Base-by-base conservation (phyloP, 148 eudicot species). In the Tetragonia tetragonoides region DNA sequence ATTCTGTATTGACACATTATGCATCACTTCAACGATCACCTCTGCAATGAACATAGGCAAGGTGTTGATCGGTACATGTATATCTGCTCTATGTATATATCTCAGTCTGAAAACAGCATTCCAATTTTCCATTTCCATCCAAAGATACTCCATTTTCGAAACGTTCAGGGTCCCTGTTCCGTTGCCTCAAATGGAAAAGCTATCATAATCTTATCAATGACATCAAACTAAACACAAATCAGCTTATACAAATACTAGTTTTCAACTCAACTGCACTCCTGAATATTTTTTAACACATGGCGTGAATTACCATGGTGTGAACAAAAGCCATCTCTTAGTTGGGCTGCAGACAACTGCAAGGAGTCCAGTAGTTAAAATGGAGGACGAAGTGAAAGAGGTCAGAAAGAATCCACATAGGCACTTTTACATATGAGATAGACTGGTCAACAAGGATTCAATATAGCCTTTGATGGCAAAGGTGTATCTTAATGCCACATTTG, bases 401-500 rank as follows among this genome's bases (percentile, higher is more conserved):
- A 41, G 63, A 51, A 49, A 20, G 34, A 39, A 76, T 65, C 49
- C 34, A 23, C 42, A 54, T 42, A 63, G 64, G 40, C 44, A 64
- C 79, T 75, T 75, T 51, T 51, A 61, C 70, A 21, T 51, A 62
- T 53, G 75, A 81, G 76, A 53, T 42, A 20, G 38, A 75, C 71
- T 16, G 6, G 17, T 57, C 62, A 1, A 57, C 18, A 57, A 17
- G 62, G 3, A 16, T 57, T 57, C 62, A 16, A 11, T 57, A n/a
- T 10, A 54, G 59, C 16, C 59, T 54, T 54, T 17, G 15, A 10
- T 17, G 59, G 18, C 15, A 17, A 54, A 54, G 59, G 59, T 54
- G 59, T 17, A 54, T 2, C 59, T 54, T 15, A 3, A 54, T 54
- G 59, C 10, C 53, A 14, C 17, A n/a, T 10, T 0, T 17, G 64